Evolutionary conservation across 805 yeast species (phyloP), one percentile per base, ranked within the genome.

Genomic region (Teunomyces stri): DNA sequence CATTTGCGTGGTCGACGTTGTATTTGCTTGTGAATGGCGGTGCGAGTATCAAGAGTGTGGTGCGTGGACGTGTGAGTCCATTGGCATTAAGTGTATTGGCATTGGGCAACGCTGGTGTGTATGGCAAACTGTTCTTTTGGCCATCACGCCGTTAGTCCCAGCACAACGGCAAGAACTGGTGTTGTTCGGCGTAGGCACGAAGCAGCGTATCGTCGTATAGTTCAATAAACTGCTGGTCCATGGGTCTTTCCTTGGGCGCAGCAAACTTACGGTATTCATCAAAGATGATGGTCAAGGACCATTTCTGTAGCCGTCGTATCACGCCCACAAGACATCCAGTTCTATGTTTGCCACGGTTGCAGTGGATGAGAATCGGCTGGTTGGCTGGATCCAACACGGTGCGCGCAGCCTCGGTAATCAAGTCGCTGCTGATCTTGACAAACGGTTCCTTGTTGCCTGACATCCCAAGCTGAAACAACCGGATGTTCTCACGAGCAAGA

Each of bases 311-410:
- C 57, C 94, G 75, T 50, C 99, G 71, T 29, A 94, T 75, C 60
- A 97, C 92, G 2, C 99, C 99, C 27, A 94, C 91, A 12, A 94
- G 74, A 65, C 98, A 94, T 0, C 99, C 99, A 0, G 99, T 94
- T 56, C 99, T 76, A 65, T 94, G 99, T 64, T 92, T 94, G 9
- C 99, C 99, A 49, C 97, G 73, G 68, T 94, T 94, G 68, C 99
- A 94, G 65, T 94, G 99, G 38, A 94, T 88, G 52, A 94, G 71
- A 10, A 94, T 73, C 1, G 99, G 99, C 49, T 90, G 98, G 65
- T 94, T 92, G 18, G 64, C 82, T 0, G 97, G 97, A 58, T 94
- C 76, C 12, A 89, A 64, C 11, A 89, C 88, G 29, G 90, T 85
- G 60, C 85, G 83, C 52, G 92, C 71, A 0, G 97, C 97, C 49